These are phyloP conservation scores for Danielia reshetovae DNA, from an alignment of 805 yeast genomes.

Conservation along the genomic window DNA sequence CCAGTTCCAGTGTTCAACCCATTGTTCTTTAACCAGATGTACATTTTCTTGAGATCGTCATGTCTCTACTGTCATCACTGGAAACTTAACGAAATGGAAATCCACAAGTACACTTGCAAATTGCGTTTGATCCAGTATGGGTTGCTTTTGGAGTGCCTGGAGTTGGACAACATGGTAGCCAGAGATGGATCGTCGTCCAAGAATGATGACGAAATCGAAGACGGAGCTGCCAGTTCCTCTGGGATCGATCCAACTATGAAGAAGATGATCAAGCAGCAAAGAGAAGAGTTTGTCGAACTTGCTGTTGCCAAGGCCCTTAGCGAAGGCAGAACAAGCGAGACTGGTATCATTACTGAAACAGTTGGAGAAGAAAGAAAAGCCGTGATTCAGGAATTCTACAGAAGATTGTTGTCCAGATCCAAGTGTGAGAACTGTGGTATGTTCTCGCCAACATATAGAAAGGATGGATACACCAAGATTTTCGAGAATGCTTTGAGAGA, in stretches of 20 bases:
- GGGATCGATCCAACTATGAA: constrained; percentile 36
- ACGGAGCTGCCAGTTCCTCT: constrained; percentile 22
- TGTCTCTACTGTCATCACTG: constrained; percentile 92
- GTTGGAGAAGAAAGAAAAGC: constrained; percentile 83
- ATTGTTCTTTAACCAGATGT: constrained; percentile 87
- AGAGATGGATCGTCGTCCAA: constrained; percentile 26
- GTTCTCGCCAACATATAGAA: constrained; percentile 91
- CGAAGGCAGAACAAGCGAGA: constrained; percentile 65
- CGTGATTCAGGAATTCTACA: constrained; percentile 70
- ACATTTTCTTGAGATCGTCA: constrained; percentile 72
- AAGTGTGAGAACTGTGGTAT: constrained; percentile 95
- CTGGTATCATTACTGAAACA: constrained; percentile 77
- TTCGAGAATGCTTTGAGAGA: constrained; percentile 84
- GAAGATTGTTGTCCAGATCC: constrained; percentile 66
- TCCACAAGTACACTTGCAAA: constrained; percentile 74
- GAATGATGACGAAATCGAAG: constrained; percentile 41
- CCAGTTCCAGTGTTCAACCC: constrained; percentile 97
- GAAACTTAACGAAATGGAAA: constrained; percentile 63
- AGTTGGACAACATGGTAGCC: constrained; percentile 62
- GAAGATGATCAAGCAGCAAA: constrained; percentile 49
- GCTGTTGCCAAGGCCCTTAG: constrained; percentile 69
- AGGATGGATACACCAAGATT: constrained; percentile 90
- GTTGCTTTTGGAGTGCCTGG: constrained; percentile 69
- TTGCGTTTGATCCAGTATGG: constrained; percentile 85
- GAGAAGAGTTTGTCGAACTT: constrained; percentile 68